These are phyloP conservation scores for Puccinia novopanici DNA, from an alignment of 1,284 basidiomycete genomes.

Conservation along the genomic window DNA sequence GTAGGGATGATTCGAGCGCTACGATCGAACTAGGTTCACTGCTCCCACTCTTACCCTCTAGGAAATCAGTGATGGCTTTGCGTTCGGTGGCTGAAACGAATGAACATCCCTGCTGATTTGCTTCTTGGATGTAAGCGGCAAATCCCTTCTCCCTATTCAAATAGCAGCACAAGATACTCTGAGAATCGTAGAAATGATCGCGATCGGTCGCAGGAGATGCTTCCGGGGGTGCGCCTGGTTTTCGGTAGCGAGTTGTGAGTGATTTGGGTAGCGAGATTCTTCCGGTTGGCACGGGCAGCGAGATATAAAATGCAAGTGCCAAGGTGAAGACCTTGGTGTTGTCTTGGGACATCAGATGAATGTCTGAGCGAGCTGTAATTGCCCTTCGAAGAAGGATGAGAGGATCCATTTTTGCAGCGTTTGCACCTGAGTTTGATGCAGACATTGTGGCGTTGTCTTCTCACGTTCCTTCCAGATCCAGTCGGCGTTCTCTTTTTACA, in stretches of 20 bases:
- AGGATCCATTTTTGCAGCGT: slow-evolving; percentile 51
- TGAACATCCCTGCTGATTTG: slow-evolving; percentile 69
- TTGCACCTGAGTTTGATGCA: neutral
- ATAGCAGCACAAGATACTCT: slow-evolving; percentile 80
- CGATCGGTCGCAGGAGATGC: slow-evolving; percentile 61
- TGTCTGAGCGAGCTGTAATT: slow-evolving; percentile 48
- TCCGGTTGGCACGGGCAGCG: slow-evolving; percentile 43
- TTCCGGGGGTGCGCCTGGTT: slow-evolving; percentile 63
- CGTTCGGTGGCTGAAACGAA: slow-evolving; percentile 84
- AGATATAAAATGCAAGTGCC: slow-evolving; percentile 47
- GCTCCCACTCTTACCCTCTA: slow-evolving; percentile 68
- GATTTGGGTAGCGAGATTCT: slow-evolving; percentile 28
- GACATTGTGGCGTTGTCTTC: neutral
- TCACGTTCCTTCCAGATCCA: neutral
- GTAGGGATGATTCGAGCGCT: slow-evolving; percentile 44
- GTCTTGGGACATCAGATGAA: slow-evolving; percentile 52
- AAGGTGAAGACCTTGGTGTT: slow-evolving; percentile 46
- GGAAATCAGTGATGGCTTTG: slow-evolving; percentile 77
- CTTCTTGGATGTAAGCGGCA: slow-evolving; percentile 82
- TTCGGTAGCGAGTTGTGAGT: slow-evolving; percentile 31
- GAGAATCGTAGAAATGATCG: slow-evolving; percentile 73
- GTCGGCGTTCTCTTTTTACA: neutral
- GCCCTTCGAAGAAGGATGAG: slow-evolving; percentile 53
- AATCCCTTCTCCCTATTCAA: slow-evolving; percentile 70
- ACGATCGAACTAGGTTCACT: slow-evolving; percentile 20